These are phyloP conservation scores for Carex littledalei DNA, from an alignment of 176 grass and related monocot species.

Conservation along the genomic window DNA sequence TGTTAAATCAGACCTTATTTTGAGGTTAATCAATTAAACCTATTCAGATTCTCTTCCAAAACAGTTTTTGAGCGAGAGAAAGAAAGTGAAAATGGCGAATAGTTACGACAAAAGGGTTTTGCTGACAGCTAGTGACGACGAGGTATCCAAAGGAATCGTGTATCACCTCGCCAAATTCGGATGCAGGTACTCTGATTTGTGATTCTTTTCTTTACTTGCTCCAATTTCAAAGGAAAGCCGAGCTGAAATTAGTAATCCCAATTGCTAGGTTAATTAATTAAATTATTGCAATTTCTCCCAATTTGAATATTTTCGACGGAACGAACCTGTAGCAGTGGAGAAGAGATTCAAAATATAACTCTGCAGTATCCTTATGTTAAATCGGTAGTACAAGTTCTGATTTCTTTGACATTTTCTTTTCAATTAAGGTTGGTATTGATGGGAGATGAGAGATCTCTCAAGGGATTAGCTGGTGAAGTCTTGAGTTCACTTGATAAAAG, in stretches of 20 bases:
- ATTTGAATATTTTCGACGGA: background rate
- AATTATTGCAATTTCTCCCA: background rate
- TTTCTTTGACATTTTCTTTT: background rate
- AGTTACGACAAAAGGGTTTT: conserved; percentile 53
- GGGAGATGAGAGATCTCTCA: conserved; percentile 49
- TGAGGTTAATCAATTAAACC: background rate
- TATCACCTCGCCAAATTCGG: conserved; percentile 52
- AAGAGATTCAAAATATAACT: background rate
- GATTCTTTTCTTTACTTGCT: background rate
- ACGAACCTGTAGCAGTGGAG: background rate
- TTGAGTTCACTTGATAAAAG: background rate
- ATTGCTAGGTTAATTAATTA: background rate
- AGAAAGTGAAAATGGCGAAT: conserved; percentile 32
- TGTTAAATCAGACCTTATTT: background rate
- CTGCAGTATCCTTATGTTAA: background rate
- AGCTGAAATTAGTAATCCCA: background rate
- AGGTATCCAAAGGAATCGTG: conserved; percentile 62
- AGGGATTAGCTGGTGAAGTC: conserved; percentile 26
- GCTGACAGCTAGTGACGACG: conserved; percentile 58
- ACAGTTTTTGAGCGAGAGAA: background rate
- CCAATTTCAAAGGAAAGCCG: background rate
- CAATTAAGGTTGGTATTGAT: conserved; percentile 53
- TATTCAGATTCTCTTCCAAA: no score
- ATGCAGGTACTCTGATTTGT: conserved; percentile 40
- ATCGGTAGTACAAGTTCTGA: background rate